These are phyloP conservation scores for Acephala macrosclerotiorum DNA, from an alignment of 2,329 filamentous ascomycete genomes.

Conservation along the genomic window DNA sequence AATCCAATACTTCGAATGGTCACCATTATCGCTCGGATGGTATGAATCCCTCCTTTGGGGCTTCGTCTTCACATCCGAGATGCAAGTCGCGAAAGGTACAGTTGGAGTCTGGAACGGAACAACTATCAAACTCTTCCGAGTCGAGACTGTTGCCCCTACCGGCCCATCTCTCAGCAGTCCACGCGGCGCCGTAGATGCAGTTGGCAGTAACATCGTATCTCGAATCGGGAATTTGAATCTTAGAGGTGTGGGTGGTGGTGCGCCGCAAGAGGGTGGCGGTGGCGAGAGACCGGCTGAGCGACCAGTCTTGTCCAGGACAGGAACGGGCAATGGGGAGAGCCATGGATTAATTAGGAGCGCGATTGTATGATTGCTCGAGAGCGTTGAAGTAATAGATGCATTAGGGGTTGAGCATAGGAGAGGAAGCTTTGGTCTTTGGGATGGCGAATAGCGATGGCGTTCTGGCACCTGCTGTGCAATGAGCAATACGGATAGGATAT, in stretches of 20 bases:
- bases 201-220: constrained; percentile 88
- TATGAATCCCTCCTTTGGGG: constrained; percentile 96
- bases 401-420: not conserved
- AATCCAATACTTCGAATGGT: constrained; percentile 95
- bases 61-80: constrained; percentile 89
- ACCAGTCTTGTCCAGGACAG: constrained; percentile 28
- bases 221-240: constrained; percentile 77
- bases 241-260: constrained; percentile 36
- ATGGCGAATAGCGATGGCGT: constrained; percentile 5
- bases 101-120: constrained; percentile 96
- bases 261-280: constrained; percentile 12
- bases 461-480: not conserved
- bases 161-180: constrained; percentile 86
- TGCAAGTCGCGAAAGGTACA: constrained; percentile 85
- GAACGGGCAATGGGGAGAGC: constrained; percentile 28
- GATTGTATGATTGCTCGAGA: not conserved
- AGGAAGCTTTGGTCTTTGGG: not conserved
- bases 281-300: constrained; percentile 20
- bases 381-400: not conserved
- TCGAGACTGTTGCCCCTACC: constrained; percentile 82
- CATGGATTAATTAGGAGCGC: constrained; percentile 22
- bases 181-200: constrained; percentile 89
- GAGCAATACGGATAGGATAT: not conserved
- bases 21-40: constrained; percentile 88
- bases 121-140: constrained; percentile 84